phyloP scores from a whole-genome alignment of 2,329 filamentous ascomycete genomes.

The Calonectria hongkongensis region DNA sequence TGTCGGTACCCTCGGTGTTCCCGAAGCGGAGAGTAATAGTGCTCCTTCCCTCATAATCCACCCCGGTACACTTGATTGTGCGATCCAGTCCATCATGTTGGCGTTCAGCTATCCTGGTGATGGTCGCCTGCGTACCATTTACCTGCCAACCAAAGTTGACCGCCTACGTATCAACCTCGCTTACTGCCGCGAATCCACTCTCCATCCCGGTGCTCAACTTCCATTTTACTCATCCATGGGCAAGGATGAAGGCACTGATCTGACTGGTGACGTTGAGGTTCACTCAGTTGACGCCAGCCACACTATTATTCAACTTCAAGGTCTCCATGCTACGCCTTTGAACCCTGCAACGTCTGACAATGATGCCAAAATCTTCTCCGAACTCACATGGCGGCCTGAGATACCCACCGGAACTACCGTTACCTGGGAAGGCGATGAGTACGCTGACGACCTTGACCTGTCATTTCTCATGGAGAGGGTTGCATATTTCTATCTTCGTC shows the following conservation, averaged over 20 bases:
- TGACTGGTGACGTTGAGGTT: neutral
- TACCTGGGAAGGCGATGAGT: slow-evolving; percentile 6
- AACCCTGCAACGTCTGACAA: slow-evolving; percentile 1
- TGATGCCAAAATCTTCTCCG: slow-evolving; percentile 6
- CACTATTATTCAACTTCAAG: slow-evolving; percentile 3
- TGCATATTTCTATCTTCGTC: slow-evolving; percentile 3
- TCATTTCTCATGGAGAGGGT: slow-evolving; percentile 13
- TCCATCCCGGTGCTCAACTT: neutral
- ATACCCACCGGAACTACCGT: neutral
- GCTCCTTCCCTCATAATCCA: neutral
- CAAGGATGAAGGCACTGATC: neutral
- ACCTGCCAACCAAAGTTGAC: slow-evolving; percentile 10
- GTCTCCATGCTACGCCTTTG: slow-evolving; percentile 8
- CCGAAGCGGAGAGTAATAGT: neutral
- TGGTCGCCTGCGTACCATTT: slow-evolving; percentile 4
- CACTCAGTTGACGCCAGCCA: slow-evolving; percentile 6
- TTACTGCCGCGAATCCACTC: neutral
- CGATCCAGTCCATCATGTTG: slow-evolving; percentile 5
- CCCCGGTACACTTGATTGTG: slow-evolving; percentile 2
- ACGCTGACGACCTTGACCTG: neutral
- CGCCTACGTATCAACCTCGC: slow-evolving; percentile 6
- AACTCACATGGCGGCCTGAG: neutral
- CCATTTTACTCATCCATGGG: slow-evolving; percentile 14
- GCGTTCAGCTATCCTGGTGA: slow-evolving; percentile 6
- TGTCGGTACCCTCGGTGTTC: neutral